Evolutionary conservation across 2,329 filamentous ascomycete species (phyloP).

Genomic region (Aspergillus flavus): DNA sequence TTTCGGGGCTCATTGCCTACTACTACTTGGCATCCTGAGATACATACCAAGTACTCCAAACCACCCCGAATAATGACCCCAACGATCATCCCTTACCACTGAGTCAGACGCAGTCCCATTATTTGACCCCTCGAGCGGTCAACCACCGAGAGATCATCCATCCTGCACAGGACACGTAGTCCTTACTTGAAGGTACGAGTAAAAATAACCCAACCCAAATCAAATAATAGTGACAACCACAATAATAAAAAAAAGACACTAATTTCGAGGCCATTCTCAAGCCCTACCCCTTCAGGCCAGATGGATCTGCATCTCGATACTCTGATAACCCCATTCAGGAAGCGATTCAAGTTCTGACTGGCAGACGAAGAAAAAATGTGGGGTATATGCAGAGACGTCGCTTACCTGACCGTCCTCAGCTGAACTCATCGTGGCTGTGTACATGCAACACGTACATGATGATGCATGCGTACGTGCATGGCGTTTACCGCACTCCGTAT

Average conservation of each 20-base stretch:
- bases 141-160: background rate
- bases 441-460: background rate
- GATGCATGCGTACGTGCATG: background rate
- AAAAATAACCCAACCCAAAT: background rate
- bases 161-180: background rate
- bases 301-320: background rate
- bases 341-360: background rate
- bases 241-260: background rate
- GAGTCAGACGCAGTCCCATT: background rate
- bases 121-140: background rate
- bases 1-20: too few species aligned
- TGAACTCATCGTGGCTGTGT: conserved; percentile 2
- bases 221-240: background rate
- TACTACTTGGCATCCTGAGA: too few species aligned
- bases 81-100: background rate
- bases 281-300: background rate
- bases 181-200: background rate
- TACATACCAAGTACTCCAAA: background rate
- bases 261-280: background rate
- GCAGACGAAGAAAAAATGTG: background rate
- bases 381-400: background rate
- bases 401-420: background rate
- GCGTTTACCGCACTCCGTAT: background rate
- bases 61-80: background rate
- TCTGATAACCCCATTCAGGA: background rate